Evolutionary conservation across 805 yeast species (phyloP), one percentile per base, ranked within the genome.

Genomic region (Brettanomyces bruxellensis): DNA sequence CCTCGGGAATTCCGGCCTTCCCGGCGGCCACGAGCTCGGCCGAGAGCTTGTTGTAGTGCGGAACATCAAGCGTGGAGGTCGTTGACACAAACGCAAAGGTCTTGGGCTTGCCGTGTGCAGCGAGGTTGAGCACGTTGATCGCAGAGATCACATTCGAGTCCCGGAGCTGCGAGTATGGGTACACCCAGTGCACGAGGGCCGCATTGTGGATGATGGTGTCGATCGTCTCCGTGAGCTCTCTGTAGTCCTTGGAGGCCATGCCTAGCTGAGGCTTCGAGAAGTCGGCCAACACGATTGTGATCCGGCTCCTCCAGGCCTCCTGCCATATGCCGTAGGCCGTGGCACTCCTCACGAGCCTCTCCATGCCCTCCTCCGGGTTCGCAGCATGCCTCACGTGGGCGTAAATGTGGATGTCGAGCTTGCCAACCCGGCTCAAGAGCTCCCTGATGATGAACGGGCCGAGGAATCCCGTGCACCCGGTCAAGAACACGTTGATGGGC

Each of bases 151-250:
- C 99, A 60, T 93, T 93, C 34, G 98, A 93, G 54, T 87, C 96
- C 56, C 98, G 79, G 58, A 93, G 71, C 53, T 86, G 86, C 42
- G 83, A 69, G 67, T 93, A 93, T 25, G 99, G 98, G 64, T 86
- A 93, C 2, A 90, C 96, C 99, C 99, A 93, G 65, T 93, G 99
- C 36, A 93, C 99, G 51, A 90, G 72, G 14, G 99, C 99, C 70
- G 98, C 99, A 56, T 93, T 93, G 65, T 93, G 99, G 51, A 93
- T 78, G 45, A 93, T 81, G 3, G 83, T 82, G 64, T 95, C 99
- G 48, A 91, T 71, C 1, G 70, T 66, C 13, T 75, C 64, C 8
- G 79, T 68, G 49, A 93, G 73, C 6, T 57, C 43, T 1, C 54
- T 40, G 95, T 96, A 93, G 32, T 69, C 67, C 3, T 56, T 62